These are phyloP conservation scores for Sequoiadendron giganteum DNA, from an alignment of 75 land plant species.

Conservation along the genomic window DNA sequence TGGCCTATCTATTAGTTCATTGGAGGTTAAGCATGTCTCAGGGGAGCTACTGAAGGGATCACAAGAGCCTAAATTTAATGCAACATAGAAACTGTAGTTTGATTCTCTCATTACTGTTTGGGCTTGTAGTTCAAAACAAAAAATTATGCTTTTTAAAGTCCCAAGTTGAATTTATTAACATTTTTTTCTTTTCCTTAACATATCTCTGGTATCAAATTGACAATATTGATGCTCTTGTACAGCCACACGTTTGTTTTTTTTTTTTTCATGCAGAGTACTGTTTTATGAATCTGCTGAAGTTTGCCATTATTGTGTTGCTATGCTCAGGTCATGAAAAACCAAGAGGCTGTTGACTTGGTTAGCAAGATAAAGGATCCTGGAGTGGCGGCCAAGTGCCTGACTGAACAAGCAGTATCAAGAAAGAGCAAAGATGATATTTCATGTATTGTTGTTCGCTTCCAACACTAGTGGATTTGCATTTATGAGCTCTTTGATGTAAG, in stretches of 20 bases:
- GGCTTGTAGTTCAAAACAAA: neutral
- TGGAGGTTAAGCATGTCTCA: neutral
- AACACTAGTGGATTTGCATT: neutral
- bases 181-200: neutral
- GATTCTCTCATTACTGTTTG: neutral
- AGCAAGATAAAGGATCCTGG: constrained; percentile 44
- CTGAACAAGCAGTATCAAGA: constrained; percentile 44
- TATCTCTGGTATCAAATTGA: neutral
- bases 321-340: constrained; percentile 53
- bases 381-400: constrained; percentile 53
- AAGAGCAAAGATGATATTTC: constrained; percentile 75
- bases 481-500: neutral
- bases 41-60: neutral
- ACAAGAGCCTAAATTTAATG: neutral
- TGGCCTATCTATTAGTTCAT: neutral
- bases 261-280: neutral
- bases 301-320: neutral
- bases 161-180: neutral
- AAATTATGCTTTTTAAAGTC: neutral
- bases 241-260: neutral
- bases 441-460: constrained; percentile 59
- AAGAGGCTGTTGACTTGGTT: constrained; percentile 61
- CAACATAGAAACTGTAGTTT: neutral
- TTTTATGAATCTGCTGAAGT: neutral
- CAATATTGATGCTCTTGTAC: neutral